phyloP scores from a whole-genome alignment of 805 yeast genomes.

The Nakazawaea ambrosiae region DNA sequence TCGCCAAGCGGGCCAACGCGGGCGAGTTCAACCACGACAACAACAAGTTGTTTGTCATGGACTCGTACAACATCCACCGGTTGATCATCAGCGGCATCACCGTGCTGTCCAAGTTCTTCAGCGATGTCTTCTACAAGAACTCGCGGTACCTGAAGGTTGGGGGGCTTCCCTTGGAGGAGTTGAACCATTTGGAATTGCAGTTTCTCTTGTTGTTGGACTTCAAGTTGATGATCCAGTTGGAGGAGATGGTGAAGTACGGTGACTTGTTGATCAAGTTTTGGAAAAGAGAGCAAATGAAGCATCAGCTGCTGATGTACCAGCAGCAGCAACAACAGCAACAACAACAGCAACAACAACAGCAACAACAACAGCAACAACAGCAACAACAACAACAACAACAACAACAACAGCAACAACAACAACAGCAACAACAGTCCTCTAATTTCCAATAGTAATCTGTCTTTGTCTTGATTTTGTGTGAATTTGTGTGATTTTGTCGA shows the following conservation, averaged over 20 bases:
- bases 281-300: constrained; percentile 57
- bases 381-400: constrained; percentile 4
- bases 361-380: constrained; percentile 9
- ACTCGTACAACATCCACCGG: constrained; percentile 91
- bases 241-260: constrained; percentile 87
- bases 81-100: constrained; percentile 92
- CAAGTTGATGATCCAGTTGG: constrained; percentile 77
- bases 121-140: constrained; percentile 91
- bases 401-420: constrained; percentile 1
- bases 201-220: constrained; percentile 81
- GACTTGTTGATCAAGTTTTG: constrained; percentile 80
- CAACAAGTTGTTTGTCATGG: constrained; percentile 83
- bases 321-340: constrained; percentile 12
- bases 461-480: too few relatives aligned
- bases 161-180: constrained; percentile 87
- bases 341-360: constrained; percentile 5
- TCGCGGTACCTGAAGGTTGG: constrained; percentile 94
- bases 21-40: constrained; percentile 24
- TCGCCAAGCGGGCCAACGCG: constrained; percentile 74
- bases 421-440: too few relatives aligned
- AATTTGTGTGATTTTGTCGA: too few relatives aligned
- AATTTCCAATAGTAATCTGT: neutral
- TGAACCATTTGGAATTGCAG: constrained; percentile 88
- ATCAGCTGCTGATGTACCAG: constrained; percentile 12
- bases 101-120: constrained; percentile 89